Evolutionary conservation across 805 yeast species (phyloP), one percentile per base, ranked within the genome.

Genomic region (Hanseniaspora vineae): DNA sequence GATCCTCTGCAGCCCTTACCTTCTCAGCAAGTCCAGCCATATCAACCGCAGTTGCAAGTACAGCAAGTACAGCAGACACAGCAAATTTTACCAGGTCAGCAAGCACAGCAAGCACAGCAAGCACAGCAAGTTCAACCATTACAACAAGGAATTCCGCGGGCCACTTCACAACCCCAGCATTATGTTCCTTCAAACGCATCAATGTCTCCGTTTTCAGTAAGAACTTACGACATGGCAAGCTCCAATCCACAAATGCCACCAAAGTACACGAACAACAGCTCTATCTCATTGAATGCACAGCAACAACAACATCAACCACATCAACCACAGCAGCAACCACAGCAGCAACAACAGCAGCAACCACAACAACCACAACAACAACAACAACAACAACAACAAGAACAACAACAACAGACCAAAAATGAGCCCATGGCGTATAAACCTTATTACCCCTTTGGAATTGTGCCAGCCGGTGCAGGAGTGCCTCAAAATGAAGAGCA

Each of bases 321-420:
- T 23, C 45, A 48, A 19, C 49, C 42, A n/a, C 47, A 49, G 11
- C 52, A 44, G 42, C 50, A 50, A 18, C 47, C 29, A 15, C 31
- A 35, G 32, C 31, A 35, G 23, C 46, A 44, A 51, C 49, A 42
- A 50, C 55, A 1, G 33, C 49, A 31, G 53, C 54, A 9, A 35
- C 39, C 11, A 35, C 39, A 10, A 14, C 15, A 14, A n/a, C 14
- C 4, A 33, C 14, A 18, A 18, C 14, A 18, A 39, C 13, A 23
- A 23, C 29, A 23, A 4, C 29, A 33, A 33, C 37, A 33, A 33
- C 14, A 33, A 33, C 14, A 18, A 18, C 14, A 18, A 39, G 6
- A 23, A 23, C 29, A 23, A 4, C 29, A 33, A 33, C 37, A 33
- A 33, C 37, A 13, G 37, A 10, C 12, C 6, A 33, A 33, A 15